Conservation (phyloP, 108 stramenopile species). For the Bacterosira constricta region DNA sequence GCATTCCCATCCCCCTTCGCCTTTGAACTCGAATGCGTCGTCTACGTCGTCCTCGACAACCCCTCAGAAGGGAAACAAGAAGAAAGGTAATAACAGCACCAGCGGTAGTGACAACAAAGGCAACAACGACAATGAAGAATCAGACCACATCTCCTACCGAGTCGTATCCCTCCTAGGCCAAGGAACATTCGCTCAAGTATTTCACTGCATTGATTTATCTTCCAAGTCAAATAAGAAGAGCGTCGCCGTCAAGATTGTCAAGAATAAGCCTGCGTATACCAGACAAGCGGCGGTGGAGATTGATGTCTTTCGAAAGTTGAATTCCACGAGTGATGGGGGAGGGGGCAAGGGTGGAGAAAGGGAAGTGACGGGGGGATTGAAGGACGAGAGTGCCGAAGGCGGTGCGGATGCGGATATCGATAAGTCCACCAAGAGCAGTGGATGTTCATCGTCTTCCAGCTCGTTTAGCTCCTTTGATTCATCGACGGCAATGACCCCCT, state of each 20-base stretch:
- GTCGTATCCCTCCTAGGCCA: constrained; percentile 85
- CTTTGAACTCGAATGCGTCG: background rate
- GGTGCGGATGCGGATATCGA: constrained; percentile 5
- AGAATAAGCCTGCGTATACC: constrained; percentile 94
- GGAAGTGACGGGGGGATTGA: no score
- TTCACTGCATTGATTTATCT: constrained; percentile 72
- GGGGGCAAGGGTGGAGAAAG: no score
- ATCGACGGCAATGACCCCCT: constrained; percentile 4
- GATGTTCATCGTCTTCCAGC: constrained; percentile 3
- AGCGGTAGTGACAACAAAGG: background rate
- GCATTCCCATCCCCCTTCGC: constrained; percentile 40
- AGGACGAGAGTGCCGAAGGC: constrained; percentile 17
- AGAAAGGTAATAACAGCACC: background rate
- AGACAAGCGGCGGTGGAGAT: constrained; percentile 95
- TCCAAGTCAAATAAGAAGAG: constrained; percentile 67
- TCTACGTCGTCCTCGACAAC: background rate
- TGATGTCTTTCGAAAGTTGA: constrained; percentile 78
- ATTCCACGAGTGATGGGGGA: constrained; percentile 9
- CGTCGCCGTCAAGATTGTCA: constrained; percentile 96
- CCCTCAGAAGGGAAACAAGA: background rate
- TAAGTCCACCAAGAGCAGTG: background rate
- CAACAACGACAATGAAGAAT: constrained; percentile 4
- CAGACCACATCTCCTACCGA: constrained; percentile 59
- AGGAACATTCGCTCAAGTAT: constrained; percentile 98
- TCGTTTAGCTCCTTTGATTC: no score